phyloP scores from a whole-genome alignment of 2,329 filamentous ascomycete genomes.

The Colletotrichum gigasporum region DNA sequence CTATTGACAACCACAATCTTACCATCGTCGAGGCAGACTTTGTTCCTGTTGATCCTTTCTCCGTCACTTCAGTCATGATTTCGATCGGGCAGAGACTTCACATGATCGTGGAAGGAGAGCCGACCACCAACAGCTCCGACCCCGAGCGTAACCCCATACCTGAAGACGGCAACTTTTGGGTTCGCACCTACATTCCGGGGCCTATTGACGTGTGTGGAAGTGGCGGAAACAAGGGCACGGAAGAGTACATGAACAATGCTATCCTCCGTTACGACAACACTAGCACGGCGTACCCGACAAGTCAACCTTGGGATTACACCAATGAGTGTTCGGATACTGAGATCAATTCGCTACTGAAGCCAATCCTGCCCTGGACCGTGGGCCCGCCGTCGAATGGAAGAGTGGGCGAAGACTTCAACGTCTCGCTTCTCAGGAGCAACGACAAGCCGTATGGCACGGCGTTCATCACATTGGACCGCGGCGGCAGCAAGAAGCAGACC shows the following conservation, averaged over 20 bases:
- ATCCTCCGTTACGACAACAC: slow-evolving; percentile 38
- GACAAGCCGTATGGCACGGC: slow-evolving; percentile 26
- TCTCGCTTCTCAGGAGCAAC: neutral
- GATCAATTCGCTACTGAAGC: slow-evolving; percentile 36
- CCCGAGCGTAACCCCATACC: slow-evolving; percentile 24
- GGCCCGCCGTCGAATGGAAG: slow-evolving; percentile 12
- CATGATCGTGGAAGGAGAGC: slow-evolving; percentile 37
- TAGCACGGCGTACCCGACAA: slow-evolving; percentile 30
- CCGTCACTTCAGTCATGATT: slow-evolving; percentile 55
- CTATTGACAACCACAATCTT: slow-evolving; percentile 47
- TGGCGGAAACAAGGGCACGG: neutral
- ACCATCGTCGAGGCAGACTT: slow-evolving; percentile 58
- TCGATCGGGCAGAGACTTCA: slow-evolving; percentile 54
- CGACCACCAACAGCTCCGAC: neutral
- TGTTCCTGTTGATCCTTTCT: slow-evolving; percentile 57
- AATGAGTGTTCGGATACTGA: slow-evolving; percentile 40
- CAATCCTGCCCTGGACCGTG: slow-evolving; percentile 36
- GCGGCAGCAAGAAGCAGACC: neutral
- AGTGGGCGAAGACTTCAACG: neutral
- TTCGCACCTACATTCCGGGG: slow-evolving; percentile 32
- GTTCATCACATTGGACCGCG: slow-evolving; percentile 36
- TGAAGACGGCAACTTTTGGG: slow-evolving; percentile 36
- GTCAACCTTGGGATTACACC: slow-evolving; percentile 30
- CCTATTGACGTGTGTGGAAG: neutral
- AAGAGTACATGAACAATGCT: slow-evolving; percentile 31